phyloP scores from a whole-genome alignment of 768 basidiomycete species.

The Boletus patriciae region DNA sequence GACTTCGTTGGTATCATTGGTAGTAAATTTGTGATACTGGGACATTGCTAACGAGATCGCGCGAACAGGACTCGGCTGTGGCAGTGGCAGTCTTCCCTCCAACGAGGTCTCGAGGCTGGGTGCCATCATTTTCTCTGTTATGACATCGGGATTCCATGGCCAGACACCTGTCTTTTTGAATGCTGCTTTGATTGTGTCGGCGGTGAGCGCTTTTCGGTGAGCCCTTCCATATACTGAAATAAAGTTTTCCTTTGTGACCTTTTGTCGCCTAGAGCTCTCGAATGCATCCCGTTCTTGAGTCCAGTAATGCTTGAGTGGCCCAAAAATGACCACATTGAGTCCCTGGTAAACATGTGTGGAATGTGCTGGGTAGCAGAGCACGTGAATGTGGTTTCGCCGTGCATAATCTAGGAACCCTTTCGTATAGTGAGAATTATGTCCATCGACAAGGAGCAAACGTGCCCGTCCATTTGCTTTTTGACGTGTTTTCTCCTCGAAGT shows the following conservation, averaged over 20 bases:
- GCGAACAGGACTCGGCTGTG: too few species aligned
- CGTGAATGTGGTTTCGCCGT: conserved; percentile 34
- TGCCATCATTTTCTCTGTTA: too few species aligned
- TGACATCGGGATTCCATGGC: too few species aligned
- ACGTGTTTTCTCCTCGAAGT: conserved; percentile 35
- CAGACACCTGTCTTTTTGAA: too few species aligned
- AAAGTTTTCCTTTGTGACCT: conserved; percentile 6
- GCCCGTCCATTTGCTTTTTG: conserved; percentile 33
- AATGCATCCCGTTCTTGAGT: conserved; percentile 15
- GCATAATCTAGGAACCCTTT: conserved; percentile 41
- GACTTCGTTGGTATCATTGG: too few species aligned
- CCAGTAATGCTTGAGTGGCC: conserved; percentile 33
- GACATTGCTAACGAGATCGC: too few species aligned
- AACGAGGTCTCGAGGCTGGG: too few species aligned
- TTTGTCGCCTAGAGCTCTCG: not conserved
- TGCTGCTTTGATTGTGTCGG: too few species aligned
- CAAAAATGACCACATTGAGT: conserved; percentile 42
- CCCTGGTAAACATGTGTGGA: conserved; percentile 36
- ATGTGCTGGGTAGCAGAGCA: conserved; percentile 44
- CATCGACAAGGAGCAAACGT: conserved; percentile 43
- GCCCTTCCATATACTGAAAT: too few species aligned
- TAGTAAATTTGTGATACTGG: too few species aligned
- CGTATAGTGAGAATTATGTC: conserved; percentile 47
- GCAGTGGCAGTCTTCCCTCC: too few species aligned
- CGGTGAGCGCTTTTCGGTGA: too few species aligned